These are phyloP conservation scores for Neurospora sp. DNA, from an alignment of 495 filamentous ascomycete species.

Conservation along the genomic window DNA sequence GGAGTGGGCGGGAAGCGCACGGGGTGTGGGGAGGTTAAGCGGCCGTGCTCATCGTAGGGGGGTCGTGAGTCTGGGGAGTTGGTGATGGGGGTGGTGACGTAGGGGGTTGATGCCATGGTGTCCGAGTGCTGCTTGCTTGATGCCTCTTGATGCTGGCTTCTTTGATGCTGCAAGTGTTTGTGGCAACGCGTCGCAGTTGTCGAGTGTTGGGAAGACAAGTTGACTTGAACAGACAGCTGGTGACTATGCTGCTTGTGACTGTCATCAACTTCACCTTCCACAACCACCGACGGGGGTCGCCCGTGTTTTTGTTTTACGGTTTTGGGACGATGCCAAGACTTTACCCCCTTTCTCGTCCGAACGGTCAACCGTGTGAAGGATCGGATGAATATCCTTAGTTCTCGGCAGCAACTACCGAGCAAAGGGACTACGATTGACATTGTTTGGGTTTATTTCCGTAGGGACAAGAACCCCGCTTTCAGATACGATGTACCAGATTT, in stretches of 20 bases:
- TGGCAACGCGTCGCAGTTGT: no score
- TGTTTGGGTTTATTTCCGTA: neutral
- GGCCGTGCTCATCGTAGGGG: conserved; percentile 33
- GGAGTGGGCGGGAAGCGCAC: conserved; percentile 38
- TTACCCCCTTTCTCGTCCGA: neutral
- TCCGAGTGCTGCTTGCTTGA: neutral
- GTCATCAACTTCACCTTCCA: neutral
- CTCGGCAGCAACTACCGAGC: neutral
- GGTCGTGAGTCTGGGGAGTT: neutral
- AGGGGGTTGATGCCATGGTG: neutral
- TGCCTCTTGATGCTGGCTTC: neutral
- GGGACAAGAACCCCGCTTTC: neutral
- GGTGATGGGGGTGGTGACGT: neutral
- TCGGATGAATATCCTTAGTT: neutral
- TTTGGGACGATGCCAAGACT: neutral
- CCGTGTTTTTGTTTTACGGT: neutral
- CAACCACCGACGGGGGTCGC: neutral
- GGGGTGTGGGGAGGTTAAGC: conserved; percentile 20
- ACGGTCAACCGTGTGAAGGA: neutral
- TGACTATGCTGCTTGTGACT: neutral
- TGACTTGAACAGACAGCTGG: neutral
- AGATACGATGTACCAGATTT: neutral
- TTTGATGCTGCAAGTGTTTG: neutral
- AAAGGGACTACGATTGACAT: neutral
- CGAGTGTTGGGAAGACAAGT: neutral